A percentile compares a stretch with the other conserved stretches of the same genome.
phyloP scores from a whole-genome alignment of 208 protist genomes.

The Crithidia expoeki region DNA sequence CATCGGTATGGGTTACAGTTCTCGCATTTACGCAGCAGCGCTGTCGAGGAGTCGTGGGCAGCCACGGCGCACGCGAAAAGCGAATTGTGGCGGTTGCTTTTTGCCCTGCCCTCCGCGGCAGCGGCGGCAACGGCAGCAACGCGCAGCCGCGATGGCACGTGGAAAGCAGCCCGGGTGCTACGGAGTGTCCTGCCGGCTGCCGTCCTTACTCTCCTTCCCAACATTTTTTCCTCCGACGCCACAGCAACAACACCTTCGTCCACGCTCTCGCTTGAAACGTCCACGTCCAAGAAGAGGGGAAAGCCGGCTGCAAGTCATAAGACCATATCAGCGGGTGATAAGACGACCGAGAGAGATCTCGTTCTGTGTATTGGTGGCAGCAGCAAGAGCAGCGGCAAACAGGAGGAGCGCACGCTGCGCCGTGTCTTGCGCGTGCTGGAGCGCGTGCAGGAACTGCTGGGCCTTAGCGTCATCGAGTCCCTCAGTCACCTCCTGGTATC shows the following conservation, averaged over 20 bases:
- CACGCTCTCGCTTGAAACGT: not conserved
- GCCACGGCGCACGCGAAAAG: conserved; percentile 25
- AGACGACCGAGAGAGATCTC: too few species aligned
- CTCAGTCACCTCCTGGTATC: conserved; percentile 27
- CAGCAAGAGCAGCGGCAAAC: too few species aligned
- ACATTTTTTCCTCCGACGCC: not conserved
- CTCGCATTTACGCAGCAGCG: conserved; percentile 13
- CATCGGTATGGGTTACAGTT: conserved; percentile 24
- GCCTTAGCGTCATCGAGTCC: conserved; percentile 28
- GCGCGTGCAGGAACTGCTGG: conserved; percentile 22
- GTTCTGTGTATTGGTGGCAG: too few species aligned
- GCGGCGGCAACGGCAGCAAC: not conserved
- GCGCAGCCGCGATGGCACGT: conserved; percentile 3
- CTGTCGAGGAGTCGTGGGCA: conserved; percentile 55
- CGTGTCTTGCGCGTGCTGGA: conserved; percentile 24
- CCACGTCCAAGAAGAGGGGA: too few species aligned
- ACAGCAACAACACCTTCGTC: not conserved
- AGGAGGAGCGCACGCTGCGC: conserved; percentile 16
- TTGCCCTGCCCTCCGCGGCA: conserved; percentile 26
- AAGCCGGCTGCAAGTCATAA: too few species aligned
- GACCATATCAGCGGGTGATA: not conserved
- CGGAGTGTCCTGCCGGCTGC: conserved; percentile 19
- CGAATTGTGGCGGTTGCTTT: conserved; percentile 31
- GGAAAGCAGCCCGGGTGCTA: conserved; percentile 6
- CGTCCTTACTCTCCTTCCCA: conserved; percentile 4